Evolutionary conservation across 768 basidiomycete genomes (phyloP).

Genomic region (Panaeolus cyanescens): DNA sequence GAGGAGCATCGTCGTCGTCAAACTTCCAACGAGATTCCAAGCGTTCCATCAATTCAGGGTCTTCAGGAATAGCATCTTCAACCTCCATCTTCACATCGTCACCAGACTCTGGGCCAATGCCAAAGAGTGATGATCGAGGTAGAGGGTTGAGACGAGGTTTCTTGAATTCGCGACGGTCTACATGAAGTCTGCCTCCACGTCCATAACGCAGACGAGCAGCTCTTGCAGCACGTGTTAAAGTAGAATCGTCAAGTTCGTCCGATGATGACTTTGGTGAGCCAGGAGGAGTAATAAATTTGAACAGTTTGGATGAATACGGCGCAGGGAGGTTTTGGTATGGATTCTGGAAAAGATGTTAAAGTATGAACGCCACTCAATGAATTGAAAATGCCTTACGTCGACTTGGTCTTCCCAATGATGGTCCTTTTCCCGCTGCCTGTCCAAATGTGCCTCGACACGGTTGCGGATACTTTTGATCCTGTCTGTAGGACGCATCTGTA

Average conservation of each 20-base stretch:
- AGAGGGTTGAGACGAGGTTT: slow-evolving; percentile 21
- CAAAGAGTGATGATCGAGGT: slow-evolving; percentile 30
- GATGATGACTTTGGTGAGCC: slow-evolving; percentile 30
- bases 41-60: slow-evolving; percentile 34
- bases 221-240: slow-evolving; percentile 32
- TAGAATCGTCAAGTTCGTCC: slow-evolving; percentile 28
- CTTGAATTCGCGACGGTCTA: slow-evolving; percentile 65
- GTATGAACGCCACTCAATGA: not conserved
- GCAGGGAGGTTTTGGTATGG: slow-evolving; percentile 68
- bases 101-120: slow-evolving; percentile 18
- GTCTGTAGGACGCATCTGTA: slow-evolving; percentile 64
- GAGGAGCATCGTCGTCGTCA: slow-evolving; percentile 63
- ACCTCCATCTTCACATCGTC: slow-evolving; percentile 35
- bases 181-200: slow-evolving; percentile 75
- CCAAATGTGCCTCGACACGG: slow-evolving; percentile 63
- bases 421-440: slow-evolving; percentile 69
- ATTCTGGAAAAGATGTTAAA: slow-evolving; percentile 40
- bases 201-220: slow-evolving; percentile 77
- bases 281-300: slow-evolving; percentile 57
- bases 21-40: slow-evolving; percentile 68
- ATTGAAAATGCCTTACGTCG: slow-evolving; percentile 54
- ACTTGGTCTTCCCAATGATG: slow-evolving; percentile 85
- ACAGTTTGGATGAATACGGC: slow-evolving; percentile 63
- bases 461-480: slow-evolving; percentile 60
- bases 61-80: slow-evolving; percentile 32